Conservation (phyloP, 2,329 filamentous ascomycete genomes). For the Sclerotinia minor region DNA sequence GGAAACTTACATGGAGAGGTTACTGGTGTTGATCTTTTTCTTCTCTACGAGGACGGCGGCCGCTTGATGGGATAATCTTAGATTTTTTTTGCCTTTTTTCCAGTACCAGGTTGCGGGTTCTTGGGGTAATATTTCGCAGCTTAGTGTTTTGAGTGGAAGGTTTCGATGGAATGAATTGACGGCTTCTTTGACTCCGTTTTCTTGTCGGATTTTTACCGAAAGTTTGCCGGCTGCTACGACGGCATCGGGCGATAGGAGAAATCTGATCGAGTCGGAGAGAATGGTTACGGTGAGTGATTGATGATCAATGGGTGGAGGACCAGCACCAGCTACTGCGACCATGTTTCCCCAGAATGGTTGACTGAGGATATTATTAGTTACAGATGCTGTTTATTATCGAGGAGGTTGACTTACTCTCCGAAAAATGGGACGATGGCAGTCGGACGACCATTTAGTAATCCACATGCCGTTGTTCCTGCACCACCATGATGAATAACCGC, state of each 20-base stretch:
- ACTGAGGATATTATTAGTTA: constrained; percentile 13
- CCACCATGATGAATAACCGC: constrained; percentile 19
- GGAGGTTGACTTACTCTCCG: constrained; percentile 51
- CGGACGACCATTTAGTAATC: constrained; percentile 67
- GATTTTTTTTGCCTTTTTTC: constrained; percentile 48
- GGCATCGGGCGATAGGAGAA: constrained; percentile 63
- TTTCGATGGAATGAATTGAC: constrained; percentile 53
- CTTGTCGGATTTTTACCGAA: constrained; percentile 58
- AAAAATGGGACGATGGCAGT: constrained; percentile 71
- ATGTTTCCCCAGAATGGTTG: constrained; percentile 76
- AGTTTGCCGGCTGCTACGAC: constrained; percentile 58
- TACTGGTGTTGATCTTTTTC: constrained; percentile 36
- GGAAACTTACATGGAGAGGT: constrained; percentile 33
- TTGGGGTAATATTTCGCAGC: constrained; percentile 56
- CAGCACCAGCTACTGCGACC: constrained; percentile 63
- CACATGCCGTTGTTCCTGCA: constrained; percentile 60
- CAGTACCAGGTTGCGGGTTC: constrained; percentile 51
- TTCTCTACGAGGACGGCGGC: constrained; percentile 62
- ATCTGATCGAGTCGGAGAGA: constrained; percentile 66
- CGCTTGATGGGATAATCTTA: constrained; percentile 62
- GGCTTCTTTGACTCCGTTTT: constrained; percentile 63
- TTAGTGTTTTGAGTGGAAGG: constrained; percentile 61
- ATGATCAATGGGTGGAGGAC: constrained; percentile 67
- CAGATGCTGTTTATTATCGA: background rate
- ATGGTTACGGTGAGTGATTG: constrained; percentile 64